Base-by-base conservation (phyloP, 768 basidiomycete genomes). In the Lentinus brumalis region DNA sequence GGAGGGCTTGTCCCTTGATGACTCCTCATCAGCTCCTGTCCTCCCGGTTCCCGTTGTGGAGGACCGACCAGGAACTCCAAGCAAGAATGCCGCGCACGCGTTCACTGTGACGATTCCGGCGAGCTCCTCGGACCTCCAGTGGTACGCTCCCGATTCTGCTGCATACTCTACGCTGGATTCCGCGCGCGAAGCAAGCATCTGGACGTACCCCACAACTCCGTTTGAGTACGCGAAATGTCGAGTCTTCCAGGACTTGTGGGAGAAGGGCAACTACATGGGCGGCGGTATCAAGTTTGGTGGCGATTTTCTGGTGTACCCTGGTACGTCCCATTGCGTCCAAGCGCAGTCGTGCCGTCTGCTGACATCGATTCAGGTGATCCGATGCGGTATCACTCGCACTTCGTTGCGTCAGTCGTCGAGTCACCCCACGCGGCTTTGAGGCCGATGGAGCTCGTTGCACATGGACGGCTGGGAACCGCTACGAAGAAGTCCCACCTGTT, bases 401-500 rank as follows among this genome's bases (percentile, higher is more conserved):
- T 98, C 71, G 87, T 88, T 21, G 91, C 91, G 21, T 87, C 91
- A 5, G 91, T 97, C 12, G 73, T 93, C 32, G 82, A 89, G 12
- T 85, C 89, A 7, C 84, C 84, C 2, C 64, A 73, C 50, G 69
- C 85, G 12, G 65, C 79, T 2, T 79, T 99, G 53, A 79, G 82
- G 50, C 95, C 97, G 5, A 92, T 96, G 86, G 94, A 98, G 73
- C 84, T 99, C 49, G 91, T 99, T 26, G 96, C 96, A 0, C 95
- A 95, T 71, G 97, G 97, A 16, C 83, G 97, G 38, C 76, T 99
- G 38, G 97, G 96, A 1, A 99, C 97, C 4, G 97, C 92, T 11
- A 98, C 97, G 9, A 98, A 98, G 75, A 99, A 99, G 75, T 86
- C 94, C 0, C 96, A 98, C 72, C 76, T 98, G 32, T 76, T 98